Base-by-base conservation (phyloP, 225 moss, liverwort and hornwort species). In the Sphagnum contortum region DNA sequence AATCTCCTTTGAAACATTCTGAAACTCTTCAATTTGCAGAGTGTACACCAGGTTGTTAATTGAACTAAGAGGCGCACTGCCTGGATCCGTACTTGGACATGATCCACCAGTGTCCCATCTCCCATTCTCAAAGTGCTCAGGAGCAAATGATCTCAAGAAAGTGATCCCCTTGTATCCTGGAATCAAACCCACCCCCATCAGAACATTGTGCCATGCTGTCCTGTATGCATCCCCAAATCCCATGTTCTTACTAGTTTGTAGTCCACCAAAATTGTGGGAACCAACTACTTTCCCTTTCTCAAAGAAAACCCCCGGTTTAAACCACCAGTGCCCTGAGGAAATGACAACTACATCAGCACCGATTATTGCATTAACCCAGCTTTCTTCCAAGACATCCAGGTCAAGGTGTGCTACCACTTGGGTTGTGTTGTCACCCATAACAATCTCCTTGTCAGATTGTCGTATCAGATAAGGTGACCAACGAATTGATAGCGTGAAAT, bases 381-480 rank as follows among this genome's bases (percentile, higher is more conserved):
- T 65, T 53, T 73, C 60, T 46, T 92, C 90, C 3, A 96, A 74
- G 49, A 71, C 65, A 61, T 92, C 90, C 13, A 92, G 64, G 67
- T 87, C 74, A 53, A 74, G n/a, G 64, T 75, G 71, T 1, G 60
- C 48, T n/a, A 57, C 61, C 48, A 29, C 2, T 12, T n/a, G 13
- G 2, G 80, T 75, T 5, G 45, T 58, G 49, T 87, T 77, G 67
- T 73, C 66, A 29, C 72, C 68, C 61, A 55, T 44, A 0, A 73
- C 79, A 3, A 73, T 47, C 60, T 57, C 54, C 60, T 70, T 73
- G 29, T 73, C 2, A 68, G 72, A 74, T 68, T 78, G 78, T 48
- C 76, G 76, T 73, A 91, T 64, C n/a, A 96, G 77, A 67, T 87
- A 89, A 2, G 92, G 74, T 57, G 92, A 87, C 92, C 92, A 92